Percentiles rank a stretch among this genome's conserved stretches.
These are phyloP conservation scores for Hydnum rufescens DNA, from an alignment of 768 basidiomycete species.

Conservation along the genomic window DNA sequence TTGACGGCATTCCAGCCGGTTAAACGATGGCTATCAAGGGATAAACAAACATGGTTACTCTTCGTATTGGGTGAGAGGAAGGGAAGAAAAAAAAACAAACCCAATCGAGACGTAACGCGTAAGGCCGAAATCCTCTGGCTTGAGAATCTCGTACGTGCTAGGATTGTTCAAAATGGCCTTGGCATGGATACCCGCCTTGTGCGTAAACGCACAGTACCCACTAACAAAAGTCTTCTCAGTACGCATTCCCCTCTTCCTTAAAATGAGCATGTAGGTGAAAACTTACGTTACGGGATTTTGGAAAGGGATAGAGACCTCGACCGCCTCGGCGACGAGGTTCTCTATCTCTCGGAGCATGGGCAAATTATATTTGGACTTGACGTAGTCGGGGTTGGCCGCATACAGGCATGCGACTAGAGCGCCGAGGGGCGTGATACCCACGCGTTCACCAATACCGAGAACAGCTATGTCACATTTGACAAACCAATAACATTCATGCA, in stretches of 20 bases:
- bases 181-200: slow-evolving; percentile 99
- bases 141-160: slow-evolving; percentile 95
- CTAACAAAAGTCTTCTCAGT: slow-evolving; percentile 29
- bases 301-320: slow-evolving; percentile 95
- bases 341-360: slow-evolving; percentile 95
- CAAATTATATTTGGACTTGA: slow-evolving; percentile 98
- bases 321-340: slow-evolving; percentile 95
- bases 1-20: slow-evolving; percentile 99
- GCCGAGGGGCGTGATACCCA: slow-evolving; percentile 95
- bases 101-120: slow-evolving; percentile 96
- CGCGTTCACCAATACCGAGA: slow-evolving; percentile 96
- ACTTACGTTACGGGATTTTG: slow-evolving; percentile 82
- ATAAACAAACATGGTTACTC: slow-evolving; percentile 1
- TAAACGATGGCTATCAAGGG: slow-evolving; percentile 72
- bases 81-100: slow-evolving; percentile 20
- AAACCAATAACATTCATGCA: background rate
- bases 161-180: slow-evolving; percentile 99
- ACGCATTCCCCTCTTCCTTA: too few species aligned
- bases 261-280: slow-evolving; percentile 1
- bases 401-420: slow-evolving; percentile 94
- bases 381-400: slow-evolving; percentile 93
- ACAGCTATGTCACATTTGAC: slow-evolving; percentile 31
- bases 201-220: slow-evolving; percentile 98
- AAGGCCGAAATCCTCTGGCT: slow-evolving; percentile 97
- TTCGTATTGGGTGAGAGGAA: background rate